Evolutionary conservation across 805 yeast species (phyloP).

Genomic region (Saturnispora mendoncae): DNA sequence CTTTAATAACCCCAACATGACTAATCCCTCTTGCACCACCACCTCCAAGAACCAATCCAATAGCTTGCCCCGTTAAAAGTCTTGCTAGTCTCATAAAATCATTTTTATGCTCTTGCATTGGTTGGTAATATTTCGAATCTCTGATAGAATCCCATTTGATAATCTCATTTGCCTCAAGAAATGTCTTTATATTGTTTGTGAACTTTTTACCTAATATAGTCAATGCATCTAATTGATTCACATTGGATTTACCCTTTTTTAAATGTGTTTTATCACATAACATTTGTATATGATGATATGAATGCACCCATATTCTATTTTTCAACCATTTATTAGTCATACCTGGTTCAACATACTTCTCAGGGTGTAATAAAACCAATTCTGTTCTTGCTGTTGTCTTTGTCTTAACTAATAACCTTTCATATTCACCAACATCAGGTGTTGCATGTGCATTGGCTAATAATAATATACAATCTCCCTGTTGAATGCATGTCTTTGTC

Average conservation of each 20-base stretch:
- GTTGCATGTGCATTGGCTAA: conserved; percentile 75
- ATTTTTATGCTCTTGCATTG: conserved; percentile 56
- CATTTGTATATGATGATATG: conserved; percentile 89
- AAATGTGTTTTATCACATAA: conserved; percentile 12
- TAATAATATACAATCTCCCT: conserved; percentile 88
- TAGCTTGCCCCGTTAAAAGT: conserved; percentile 82
- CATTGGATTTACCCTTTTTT: conserved; percentile 7
- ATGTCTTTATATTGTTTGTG: conserved; percentile 21
- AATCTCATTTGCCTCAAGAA: conserved; percentile 16
- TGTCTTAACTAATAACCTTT: conserved; percentile 59
- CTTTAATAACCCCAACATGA: conserved; percentile 85
- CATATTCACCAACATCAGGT: conserved; percentile 79
- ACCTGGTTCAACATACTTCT: conserved; percentile 75
- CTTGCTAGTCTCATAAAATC: conserved; percentile 89
- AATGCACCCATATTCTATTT: conserved; percentile 80
- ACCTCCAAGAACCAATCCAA: conserved; percentile 92
- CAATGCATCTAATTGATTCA: conserved; percentile 15
- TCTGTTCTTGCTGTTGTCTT: conserved; percentile 86
- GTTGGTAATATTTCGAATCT: conserved; percentile 23
- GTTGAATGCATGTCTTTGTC: conserved; percentile 88
- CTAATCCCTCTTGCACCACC: conserved; percentile 96
- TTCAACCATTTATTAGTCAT: conserved; percentile 79
- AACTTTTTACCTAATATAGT: conserved; percentile 19
- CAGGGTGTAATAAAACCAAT: conserved; percentile 74
- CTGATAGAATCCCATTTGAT: conserved; percentile 20